Evolutionary conservation across 1,284 basidiomycete species (phyloP), one percentile per base, ranked within the genome.

Genomic region (Cystobasidiaceae sp.): DNA sequence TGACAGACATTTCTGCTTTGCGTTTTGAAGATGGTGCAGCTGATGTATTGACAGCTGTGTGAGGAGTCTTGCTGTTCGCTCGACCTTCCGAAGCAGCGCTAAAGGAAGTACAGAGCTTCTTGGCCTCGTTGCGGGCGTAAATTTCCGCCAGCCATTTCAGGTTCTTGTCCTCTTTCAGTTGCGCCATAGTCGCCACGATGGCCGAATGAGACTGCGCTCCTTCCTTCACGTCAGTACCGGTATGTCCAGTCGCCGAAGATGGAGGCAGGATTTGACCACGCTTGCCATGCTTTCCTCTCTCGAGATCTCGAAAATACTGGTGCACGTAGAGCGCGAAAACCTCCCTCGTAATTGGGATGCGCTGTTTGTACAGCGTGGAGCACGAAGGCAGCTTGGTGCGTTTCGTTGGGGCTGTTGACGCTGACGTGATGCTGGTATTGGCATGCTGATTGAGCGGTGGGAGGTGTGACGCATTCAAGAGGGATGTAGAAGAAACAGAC

Each of bases 161-260:
- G n/a, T 45, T 62, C 23, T 62, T 62, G 27, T 62, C 60, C 39
- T 49, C 60, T 30, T 62, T 62, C 8, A 54, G 27, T n/a, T 41
- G n/a, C 25, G 13, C 19, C 60, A 62, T 23, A 0, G 49, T 62
- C 15, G 44, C 54, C 32, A 25, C 19, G 15, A 50, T 30, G 27
- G 4, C 34, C 19, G 23, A 6, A 30, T 32, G 17, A n/a, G 30
- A 32, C 28, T 8, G 27, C 19, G 32, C 23, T 28, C 39, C 19
- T 17, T 44, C 25, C 37, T 11, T n/a, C 37, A 39, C 11, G 11
- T 39, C 37, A 39, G n/a, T 6, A 30, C 46, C 6, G 32, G 46
- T 48, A 50, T 27, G 34, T 17, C 28, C 5, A n/a, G 48, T 32
- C 6, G 48, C 15, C 30, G 27, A 50, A 50, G 27, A 50, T 32